Percentiles rank a stretch among this genome's conserved stretches.
Conservation (phyloP, 352 stramenopile species). For the Phytopythium delawarense region DNA sequence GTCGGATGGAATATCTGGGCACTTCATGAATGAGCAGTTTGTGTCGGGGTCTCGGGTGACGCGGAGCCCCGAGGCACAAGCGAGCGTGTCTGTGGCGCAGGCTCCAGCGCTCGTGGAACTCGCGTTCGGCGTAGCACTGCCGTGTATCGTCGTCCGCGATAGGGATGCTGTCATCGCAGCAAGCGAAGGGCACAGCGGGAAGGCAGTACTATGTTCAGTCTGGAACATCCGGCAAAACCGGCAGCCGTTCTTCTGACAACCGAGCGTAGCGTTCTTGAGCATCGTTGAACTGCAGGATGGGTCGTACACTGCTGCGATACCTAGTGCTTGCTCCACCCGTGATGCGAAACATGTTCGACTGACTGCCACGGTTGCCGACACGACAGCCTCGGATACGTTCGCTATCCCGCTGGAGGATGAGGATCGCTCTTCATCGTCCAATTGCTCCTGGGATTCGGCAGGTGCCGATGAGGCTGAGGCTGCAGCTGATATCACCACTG, state of each 20-base stretch:
- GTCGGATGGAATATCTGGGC: background rate
- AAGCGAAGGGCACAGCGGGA: slow-evolving; percentile 3
- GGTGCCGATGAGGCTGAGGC: background rate
- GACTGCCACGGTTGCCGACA: background rate
- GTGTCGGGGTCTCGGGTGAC: background rate
- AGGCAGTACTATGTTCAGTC: background rate
- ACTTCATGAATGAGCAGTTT: slow-evolving; percentile 5
- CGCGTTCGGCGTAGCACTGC: background rate
- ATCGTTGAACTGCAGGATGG: background rate
- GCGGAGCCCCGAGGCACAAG: background rate
- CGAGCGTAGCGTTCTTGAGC: background rate
- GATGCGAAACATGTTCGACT: background rate
- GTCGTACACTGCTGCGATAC: slow-evolving; percentile 4
- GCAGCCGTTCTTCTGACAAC: slow-evolving; percentile 4
- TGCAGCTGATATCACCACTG: background rate
- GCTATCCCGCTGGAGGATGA: background rate
- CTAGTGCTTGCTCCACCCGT: background rate
- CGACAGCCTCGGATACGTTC: background rate
- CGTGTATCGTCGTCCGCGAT: background rate
- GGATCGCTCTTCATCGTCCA: background rate
- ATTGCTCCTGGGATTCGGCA: background rate
- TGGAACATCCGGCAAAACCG: slow-evolving; percentile 4
- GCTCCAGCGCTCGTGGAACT: background rate
- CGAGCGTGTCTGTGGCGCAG: background rate
- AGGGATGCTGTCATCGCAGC: background rate